Percentiles rank a stretch among this genome's conserved stretches.
These are phyloP conservation scores for Lathyrus tuberosus DNA, from an alignment of 306 rosid species.

Conservation along the genomic window DNA sequence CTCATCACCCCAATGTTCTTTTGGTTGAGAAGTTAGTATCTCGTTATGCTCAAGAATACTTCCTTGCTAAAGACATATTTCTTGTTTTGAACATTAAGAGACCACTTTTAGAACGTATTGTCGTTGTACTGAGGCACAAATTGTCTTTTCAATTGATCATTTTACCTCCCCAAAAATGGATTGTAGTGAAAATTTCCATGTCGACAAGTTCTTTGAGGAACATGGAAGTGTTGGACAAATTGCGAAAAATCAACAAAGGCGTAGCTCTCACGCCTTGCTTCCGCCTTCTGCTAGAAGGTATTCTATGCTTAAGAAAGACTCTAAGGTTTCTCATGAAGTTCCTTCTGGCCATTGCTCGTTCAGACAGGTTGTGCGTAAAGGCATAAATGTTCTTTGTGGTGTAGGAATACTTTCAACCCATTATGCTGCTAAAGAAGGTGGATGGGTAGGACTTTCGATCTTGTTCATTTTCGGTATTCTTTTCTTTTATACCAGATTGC, in stretches of 20 bases:
- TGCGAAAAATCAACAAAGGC: slow-evolving; percentile 75
- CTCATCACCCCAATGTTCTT: slow-evolving; percentile 79
- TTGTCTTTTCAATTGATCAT: slow-evolving; percentile 85
- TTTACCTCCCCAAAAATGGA: slow-evolving; percentile 71
- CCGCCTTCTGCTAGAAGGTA: too few species aligned
- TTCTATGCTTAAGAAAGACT: too few species aligned
- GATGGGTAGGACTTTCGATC: slow-evolving; percentile 80
- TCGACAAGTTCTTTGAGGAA: slow-evolving; percentile 67
- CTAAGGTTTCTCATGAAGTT: too few species aligned
- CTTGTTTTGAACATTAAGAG: slow-evolving; percentile 83
- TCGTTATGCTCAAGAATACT: slow-evolving; percentile 84
- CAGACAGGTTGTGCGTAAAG: too few species aligned
- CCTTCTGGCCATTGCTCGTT: too few species aligned
- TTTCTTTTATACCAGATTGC: slow-evolving; percentile 92
- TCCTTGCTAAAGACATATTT: slow-evolving; percentile 81
- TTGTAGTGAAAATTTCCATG: slow-evolving; percentile 67
- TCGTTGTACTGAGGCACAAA: slow-evolving; percentile 82
- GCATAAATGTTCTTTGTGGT: too few species aligned
- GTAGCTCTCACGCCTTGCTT: too few species aligned
- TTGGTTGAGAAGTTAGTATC: slow-evolving; percentile 92
- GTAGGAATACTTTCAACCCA: slow-evolving; percentile 97
- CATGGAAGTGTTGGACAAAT: slow-evolving; percentile 81
- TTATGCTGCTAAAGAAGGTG: slow-evolving; percentile 84
- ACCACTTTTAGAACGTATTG: slow-evolving; percentile 78
- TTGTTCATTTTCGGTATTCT: slow-evolving; percentile 71